Evolutionary conservation across 352 stramenopile genomes (phyloP).

Genomic region (Pythium dissotocum): DNA sequence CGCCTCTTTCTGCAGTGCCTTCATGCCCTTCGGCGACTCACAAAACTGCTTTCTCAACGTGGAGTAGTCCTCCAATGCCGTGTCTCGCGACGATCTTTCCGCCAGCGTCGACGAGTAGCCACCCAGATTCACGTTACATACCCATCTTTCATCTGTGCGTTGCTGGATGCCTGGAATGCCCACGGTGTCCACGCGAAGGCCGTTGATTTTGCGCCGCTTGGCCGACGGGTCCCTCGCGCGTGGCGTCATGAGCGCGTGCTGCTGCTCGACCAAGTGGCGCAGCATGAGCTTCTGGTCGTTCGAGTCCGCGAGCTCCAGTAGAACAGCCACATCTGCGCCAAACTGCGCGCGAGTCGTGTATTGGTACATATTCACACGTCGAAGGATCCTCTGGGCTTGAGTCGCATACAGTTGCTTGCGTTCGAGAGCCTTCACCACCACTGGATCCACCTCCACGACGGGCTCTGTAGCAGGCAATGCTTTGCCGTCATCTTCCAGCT

Average conservation of each 20-base stretch:
- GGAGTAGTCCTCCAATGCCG: conserved; percentile 49
- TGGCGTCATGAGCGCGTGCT: conserved; percentile 23
- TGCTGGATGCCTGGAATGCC: conserved; percentile 50
- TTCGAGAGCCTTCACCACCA: neutral
- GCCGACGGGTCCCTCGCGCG: conserved; percentile 10
- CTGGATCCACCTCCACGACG: neutral
- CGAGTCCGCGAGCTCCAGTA: conserved; percentile 32
- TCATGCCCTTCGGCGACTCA: conserved; percentile 26
- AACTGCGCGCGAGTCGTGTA: conserved; percentile 59
- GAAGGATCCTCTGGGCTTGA: conserved; percentile 18
- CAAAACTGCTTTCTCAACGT: conserved; percentile 36
- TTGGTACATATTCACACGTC: conserved; percentile 37
- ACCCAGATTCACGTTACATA: conserved; percentile 52
- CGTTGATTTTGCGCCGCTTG: conserved; percentile 24
- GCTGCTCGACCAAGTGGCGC: conserved; percentile 28
- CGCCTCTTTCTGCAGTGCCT: conserved; percentile 29
- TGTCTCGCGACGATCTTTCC: conserved; percentile 34
- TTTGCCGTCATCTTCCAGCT: neutral
- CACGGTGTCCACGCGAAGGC: conserved; percentile 35
- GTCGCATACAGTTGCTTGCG: conserved; percentile 16
- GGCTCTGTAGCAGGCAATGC: neutral
- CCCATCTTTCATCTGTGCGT: conserved; percentile 34
- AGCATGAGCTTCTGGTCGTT: conserved; percentile 29
- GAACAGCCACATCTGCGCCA: conserved; percentile 44
- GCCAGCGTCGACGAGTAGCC: conserved; percentile 46